Evolutionary conservation across 139 green algal genomes (phyloP).

Genomic region (Chlorella sp.): DNA sequence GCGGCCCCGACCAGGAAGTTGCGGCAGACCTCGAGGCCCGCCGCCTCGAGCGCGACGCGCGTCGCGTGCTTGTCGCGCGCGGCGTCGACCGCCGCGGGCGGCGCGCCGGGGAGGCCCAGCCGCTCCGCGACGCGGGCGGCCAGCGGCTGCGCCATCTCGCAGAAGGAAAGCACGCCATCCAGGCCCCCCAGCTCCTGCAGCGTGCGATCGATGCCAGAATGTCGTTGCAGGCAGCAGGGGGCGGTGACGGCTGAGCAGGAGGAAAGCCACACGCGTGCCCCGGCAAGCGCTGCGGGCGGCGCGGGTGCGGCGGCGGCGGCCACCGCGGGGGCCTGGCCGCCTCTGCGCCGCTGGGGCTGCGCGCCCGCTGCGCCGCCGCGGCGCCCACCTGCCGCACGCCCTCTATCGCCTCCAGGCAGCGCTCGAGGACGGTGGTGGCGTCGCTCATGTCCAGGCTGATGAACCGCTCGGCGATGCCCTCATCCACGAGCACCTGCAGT

Average conservation of each 20-base stretch:
- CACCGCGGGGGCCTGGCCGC: too few species aligned
- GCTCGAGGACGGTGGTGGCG: conserved; percentile 79
- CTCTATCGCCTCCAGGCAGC: conserved; percentile 66
- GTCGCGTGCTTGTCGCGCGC: conserved; percentile 83
- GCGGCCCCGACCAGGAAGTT: conserved; percentile 60
- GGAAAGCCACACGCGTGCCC: too few species aligned
- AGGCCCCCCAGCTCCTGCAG: conserved; percentile 65
- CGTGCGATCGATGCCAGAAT: too few species aligned
- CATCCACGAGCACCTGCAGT: conserved; percentile 62
- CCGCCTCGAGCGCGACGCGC: conserved; percentile 56
- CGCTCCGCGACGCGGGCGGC: conserved; percentile 76
- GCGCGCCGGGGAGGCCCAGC: conserved; percentile 75
- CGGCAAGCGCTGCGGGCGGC: too few species aligned
- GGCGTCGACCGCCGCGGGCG: conserved; percentile 70
- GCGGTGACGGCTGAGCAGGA: too few species aligned
- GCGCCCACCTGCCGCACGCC: too few species aligned
- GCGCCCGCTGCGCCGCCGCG: too few species aligned
- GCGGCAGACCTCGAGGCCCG: conserved; percentile 75
- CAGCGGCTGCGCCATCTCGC: conserved; percentile 87
- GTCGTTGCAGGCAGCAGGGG: too few species aligned
- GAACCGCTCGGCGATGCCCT: conserved; percentile 82
- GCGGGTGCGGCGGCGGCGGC: too few species aligned
- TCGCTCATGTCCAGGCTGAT: conserved; percentile 84
- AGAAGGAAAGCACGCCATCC: conserved; percentile 88
- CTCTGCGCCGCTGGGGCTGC: too few species aligned